Base-by-base conservation (phyloP, 495 filamentous ascomycete genomes). In the Ramalina peruviana region DNA sequence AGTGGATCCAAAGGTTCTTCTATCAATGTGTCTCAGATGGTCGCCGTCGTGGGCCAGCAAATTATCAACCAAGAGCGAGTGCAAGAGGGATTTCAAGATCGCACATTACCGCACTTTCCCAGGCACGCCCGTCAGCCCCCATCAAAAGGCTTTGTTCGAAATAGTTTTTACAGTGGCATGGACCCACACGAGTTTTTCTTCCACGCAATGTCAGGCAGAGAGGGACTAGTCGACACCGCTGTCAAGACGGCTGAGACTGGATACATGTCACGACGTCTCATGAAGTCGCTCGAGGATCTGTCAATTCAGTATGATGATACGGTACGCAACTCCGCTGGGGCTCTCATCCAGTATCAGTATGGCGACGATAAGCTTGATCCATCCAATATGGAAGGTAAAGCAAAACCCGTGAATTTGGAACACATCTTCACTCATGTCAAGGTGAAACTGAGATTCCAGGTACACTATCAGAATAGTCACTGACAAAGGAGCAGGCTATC, bases 11-110 rank as follows among this genome's bases (percentile, higher is more conserved):
- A 98, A 66, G 82, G 92, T 59, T 94, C 88, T 2, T 83, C 82
- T 60, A 94, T 97, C 73, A 98, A 98, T 71, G 92, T 98, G 43
- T 90, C 93, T 21, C 92, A 98, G 70, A 98, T 98, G 92, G 82
- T 97, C 62, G 88, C 93, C 33, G 82, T 87, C 54, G 92, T 98
- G 56, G 92, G 92, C 51, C 92, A 98, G 64, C 92, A 98, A 59
- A 95, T 96, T 73, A 97, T 98, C 59, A 81, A 81, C 37, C 88
- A 88, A 46, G 80, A 84, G 58, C 90, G 92, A 79, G 92, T 98
- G 20, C 77, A 85, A 37, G 87, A 97, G 67, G 92, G 92, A 19
- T 98, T 98, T 70, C 88, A 97, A 60, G 87, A 97, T 65, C 80
- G 92, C 52, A 94, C 81, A 37, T 65, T 97, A 17, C 93, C 93